A percentile compares a stretch with the other conserved stretches of the same genome.
These are phyloP conservation scores for Suillus subluteus DNA, from an alignment of 768 basidiomycete species.

Conservation along the genomic window DNA sequence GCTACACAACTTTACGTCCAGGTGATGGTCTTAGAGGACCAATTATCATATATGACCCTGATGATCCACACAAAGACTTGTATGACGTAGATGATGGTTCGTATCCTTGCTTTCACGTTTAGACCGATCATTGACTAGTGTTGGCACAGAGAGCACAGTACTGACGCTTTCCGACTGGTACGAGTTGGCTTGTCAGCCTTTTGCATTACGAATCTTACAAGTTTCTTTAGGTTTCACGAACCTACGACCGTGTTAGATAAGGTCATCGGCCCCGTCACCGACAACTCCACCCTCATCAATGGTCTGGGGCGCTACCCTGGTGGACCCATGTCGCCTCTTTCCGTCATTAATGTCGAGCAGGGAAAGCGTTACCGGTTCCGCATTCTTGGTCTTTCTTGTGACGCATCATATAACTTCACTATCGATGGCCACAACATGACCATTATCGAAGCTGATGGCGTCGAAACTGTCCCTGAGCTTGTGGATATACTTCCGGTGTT, in stretches of 20 bases:
- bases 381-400: slow-evolving; percentile 38
- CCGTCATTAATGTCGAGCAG: slow-evolving; percentile 41
- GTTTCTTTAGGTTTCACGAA: slow-evolving; percentile 30
- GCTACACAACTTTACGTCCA: not conserved
- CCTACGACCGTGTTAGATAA: slow-evolving; percentile 18
- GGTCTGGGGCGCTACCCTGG: slow-evolving; percentile 44
- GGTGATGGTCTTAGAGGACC: slow-evolving; percentile 46
- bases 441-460: slow-evolving; percentile 49
- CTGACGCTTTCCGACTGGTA: slow-evolving; percentile 52
- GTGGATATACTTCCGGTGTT: slow-evolving; percentile 48
- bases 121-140: slow-evolving; percentile 1
- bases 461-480: slow-evolving; percentile 34
- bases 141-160: slow-evolving; percentile 41
- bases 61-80: slow-evolving; percentile 44
- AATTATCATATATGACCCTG: slow-evolving; percentile 49
- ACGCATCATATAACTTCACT: slow-evolving; percentile 35
- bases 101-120: slow-evolving; percentile 4
- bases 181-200: slow-evolving; percentile 13
- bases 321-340: slow-evolving; percentile 36
- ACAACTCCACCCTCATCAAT: slow-evolving; percentile 47
- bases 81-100: slow-evolving; percentile 54
- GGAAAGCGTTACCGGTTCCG: slow-evolving; percentile 47
- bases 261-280: slow-evolving; percentile 21
- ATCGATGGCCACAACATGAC: slow-evolving; percentile 40
- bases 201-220: not conserved